Evolutionary conservation across 192 early-diverging fungal species (phyloP), one percentile per base, ranked within the genome.

Genomic region (Rhizoclosmatium sp.): DNA sequence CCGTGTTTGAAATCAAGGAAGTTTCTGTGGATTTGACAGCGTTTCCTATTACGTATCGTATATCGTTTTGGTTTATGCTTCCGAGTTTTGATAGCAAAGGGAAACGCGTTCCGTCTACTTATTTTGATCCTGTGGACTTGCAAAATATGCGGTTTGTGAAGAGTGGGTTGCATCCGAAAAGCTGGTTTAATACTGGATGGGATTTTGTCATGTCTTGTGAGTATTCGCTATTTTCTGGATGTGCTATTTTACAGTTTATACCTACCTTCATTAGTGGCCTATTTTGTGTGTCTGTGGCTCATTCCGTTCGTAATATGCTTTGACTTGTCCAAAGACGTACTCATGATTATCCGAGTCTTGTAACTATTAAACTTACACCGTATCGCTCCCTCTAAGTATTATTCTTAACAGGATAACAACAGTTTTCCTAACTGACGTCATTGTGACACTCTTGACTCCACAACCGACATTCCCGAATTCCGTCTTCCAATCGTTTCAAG

Each of bases 111-210:
- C 41, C 14, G 7, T 45, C 46, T 3, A 47, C 14, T 1, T 47
- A 68, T 3, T 68, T 68, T 68, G 66, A 68, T 12, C 7, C 19
- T 2, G 12, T 44, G 14, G 66, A 68, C 23, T 68, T 68, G 7
- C 1, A 47, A 10, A 19, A 7, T n/a, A 46, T 68, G 14, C 14
- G 23, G 10, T 68, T 68, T 68, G 9, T 46, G 14, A 47, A 68
- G 16, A 19, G 14, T 47, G 66, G 66, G 66, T 47, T 68, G 45
- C 66, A 68, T 47, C 66, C 66, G 23, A 68, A 68, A 19, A 45
- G 41, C 39, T 42, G 46, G 10, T 68, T 68, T 23, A 47, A 42
- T 12, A 68, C 39, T 10, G 2, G 39, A 16, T 68, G 66, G 66
- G 66, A 68, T 47, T 47, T 68, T 19, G 7, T 46, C 7, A 68